Evolutionary conservation across 169 alveolate genomes (phyloP), one percentile per base, ranked within the genome.

Genomic region (Plasmodium inui): DNA sequence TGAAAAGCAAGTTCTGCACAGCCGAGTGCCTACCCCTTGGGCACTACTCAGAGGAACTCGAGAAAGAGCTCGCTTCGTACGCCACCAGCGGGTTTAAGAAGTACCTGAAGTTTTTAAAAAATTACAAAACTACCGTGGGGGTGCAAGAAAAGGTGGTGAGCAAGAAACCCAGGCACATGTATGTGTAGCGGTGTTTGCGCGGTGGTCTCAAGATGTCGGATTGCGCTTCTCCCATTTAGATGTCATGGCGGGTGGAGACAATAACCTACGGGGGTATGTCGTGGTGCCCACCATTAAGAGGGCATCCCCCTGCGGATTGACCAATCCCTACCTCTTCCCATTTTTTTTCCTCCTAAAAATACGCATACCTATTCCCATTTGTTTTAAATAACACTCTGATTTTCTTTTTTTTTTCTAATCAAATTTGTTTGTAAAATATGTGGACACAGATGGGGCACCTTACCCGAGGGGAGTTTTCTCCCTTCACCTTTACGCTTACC

Each of bases 71-170:
- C n/a, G 28, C 41, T 26, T 19, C 67, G 17, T 88, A 78, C 71
- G 94, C 94, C 22, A 61, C 22, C 12, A 78, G 46, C 14, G 94
- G 94, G 0, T 28, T 88, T 22, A 53, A 88, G n/a, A 88, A 88
- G 30, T 88, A 88, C n/a, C 17, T 78, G n/a, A 57, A 12, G 22
- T 78, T 88, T 88, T 55, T 79, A 67, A 88, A 88, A 78, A 88
- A 88, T 61, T 88, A 88, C 70, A 70, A 88, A 76, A 32, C 30
- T 26, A 78, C 82, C 5, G 22, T 26, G 26, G 71, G 26, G 30
- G 79, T 57, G 82, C 44, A 22, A 3, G 41, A 61, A 17, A 76
- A 55, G 26, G 32, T 57, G 44, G 44, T n/a, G 28, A 34, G 37
- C 19, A 76, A 30, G 22, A 85, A 80, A 22, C 82, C 89, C 0